Percentiles rank a stretch among this genome's conserved stretches.
phyloP scores from a whole-genome alignment of 192 early-diverging fungal genomes.

The Mycoemilia scoparia region DNA sequence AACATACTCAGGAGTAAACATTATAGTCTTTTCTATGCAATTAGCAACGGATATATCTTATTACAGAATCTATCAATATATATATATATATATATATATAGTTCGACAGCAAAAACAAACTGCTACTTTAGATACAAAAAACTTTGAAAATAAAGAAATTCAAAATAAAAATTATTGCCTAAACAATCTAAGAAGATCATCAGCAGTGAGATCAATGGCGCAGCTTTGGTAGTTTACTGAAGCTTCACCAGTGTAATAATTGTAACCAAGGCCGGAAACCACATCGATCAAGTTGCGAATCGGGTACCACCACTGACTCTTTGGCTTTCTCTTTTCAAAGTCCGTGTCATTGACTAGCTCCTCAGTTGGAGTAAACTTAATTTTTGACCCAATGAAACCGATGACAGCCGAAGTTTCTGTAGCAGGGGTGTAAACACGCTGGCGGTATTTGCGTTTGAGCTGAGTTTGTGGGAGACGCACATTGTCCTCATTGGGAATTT shows the following conservation, averaged over 20 bases:
- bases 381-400: slow-evolving; percentile 60
- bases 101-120: too few relatives aligned
- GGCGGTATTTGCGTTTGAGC: slow-evolving; percentile 29
- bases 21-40: too few relatives aligned
- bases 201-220: slow-evolving; percentile 27
- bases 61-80: too few relatives aligned
- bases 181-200: slow-evolving; percentile 25
- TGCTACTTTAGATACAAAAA: too few relatives aligned
- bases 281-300: slow-evolving; percentile 41
- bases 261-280: slow-evolving; percentile 34
- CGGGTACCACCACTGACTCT: slow-evolving; percentile 49
- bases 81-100: too few relatives aligned
- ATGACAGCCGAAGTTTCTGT: slow-evolving; percentile 51
- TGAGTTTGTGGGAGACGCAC: slow-evolving; percentile 13
- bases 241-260: slow-evolving; percentile 23
- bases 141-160: too few relatives aligned
- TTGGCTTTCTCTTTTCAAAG: slow-evolving; percentile 56
- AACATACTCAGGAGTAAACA: too few relatives aligned
- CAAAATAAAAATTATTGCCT: too few relatives aligned
- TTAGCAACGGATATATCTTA: too few relatives aligned
- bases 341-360: slow-evolving; percentile 56
- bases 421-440: slow-evolving; percentile 37
- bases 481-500: slow-evolving; percentile 15
- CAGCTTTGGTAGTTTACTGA: slow-evolving; percentile 22
- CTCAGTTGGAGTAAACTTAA: slow-evolving; percentile 52